Evolutionary conservation across 2,329 filamentous ascomycete genomes (phyloP), one percentile per base, ranked within the genome.

Genomic region (Diplodia seriata): DNA sequence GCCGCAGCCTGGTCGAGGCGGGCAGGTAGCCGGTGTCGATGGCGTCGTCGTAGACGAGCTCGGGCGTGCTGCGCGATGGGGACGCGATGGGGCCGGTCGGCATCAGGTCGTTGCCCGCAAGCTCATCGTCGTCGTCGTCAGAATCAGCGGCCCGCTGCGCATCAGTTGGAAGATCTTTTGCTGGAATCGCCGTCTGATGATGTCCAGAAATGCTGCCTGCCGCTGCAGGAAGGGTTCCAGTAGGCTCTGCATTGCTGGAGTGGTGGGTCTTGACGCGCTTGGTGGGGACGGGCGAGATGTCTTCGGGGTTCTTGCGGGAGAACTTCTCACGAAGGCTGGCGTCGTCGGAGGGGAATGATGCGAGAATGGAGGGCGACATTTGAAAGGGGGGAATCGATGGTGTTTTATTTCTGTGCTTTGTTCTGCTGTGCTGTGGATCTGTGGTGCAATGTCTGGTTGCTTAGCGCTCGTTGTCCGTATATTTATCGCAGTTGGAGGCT

Each of bases 281-380:
- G 23, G 47, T 49, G 5, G 56, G 36, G 20, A 23, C 55, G n/a
- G 56, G 23, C 26, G 18, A 31, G 38, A 14, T 12, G 40, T 31
- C 23, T 20, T 40, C 15, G 56, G 23, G 12, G 38, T 31, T 7
- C 7, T 49, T 18, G 56, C 18, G 33, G 23, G 56, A n/a, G 15
- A 31, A 61, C 20, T 61, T 40, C 14, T 49, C 56, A 38, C 40
- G 29, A 26, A 59, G 55, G 43, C 36, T 47, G 8, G 7, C 31
- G 7, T 59, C 20, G 36, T 59, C 36, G 14, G 55, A 61, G 20
- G 38, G 15, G 40, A 49, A 49, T 4, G 56, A 49, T 8, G 38
- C 47, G 23, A 61, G 56, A 8, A 49, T 29, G 38, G 56, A 61
- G 2, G 56, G 56, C 31, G 56, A 61, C 56, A 61, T 61, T 54